Evolutionary conservation across 345 rosid species (phyloP).

Genomic region (Citrus reticulata): DNA sequence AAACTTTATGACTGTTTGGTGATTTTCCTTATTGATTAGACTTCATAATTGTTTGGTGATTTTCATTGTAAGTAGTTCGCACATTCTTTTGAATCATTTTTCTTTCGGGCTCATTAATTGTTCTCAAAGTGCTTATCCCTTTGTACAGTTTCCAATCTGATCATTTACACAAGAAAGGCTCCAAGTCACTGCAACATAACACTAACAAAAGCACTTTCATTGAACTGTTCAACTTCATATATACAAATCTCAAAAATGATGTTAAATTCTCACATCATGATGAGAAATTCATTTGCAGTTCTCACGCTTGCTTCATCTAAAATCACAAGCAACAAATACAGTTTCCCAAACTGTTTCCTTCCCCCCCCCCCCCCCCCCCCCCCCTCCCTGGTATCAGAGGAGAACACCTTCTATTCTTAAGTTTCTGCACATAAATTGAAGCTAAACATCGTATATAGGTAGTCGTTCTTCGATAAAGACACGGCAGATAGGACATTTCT

Average conservation of each 20-base stretch:
- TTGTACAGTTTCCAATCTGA: not conserved
- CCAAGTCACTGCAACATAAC: not conserved
- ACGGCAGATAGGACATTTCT: slow-evolving; percentile 83
- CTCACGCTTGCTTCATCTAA: slow-evolving; percentile 40
- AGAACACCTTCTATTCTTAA: not conserved
- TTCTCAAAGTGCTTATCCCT: too few relatives aligned
- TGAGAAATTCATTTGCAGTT: slow-evolving; percentile 9
- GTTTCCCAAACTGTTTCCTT: not conserved
- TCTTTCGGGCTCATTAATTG: not conserved
- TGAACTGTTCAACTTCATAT: not conserved
- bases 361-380: too few relatives aligned
- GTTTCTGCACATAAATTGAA: not conserved
- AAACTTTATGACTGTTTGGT: too few relatives aligned
- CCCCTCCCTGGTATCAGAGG: not conserved
- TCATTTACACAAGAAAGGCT: not conserved
- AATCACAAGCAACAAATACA: slow-evolving; percentile 33
- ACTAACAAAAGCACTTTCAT: not conserved
- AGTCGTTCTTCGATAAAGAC: slow-evolving; percentile 66
- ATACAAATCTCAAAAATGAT: slow-evolving; percentile 13
- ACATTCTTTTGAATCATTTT: too few relatives aligned
- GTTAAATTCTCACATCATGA: not conserved
- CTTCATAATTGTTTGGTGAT: too few relatives aligned
- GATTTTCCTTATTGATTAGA: too few relatives aligned
- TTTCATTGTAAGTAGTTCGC: too few relatives aligned
- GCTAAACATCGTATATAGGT: slow-evolving; percentile 64